Conservation (phyloP, 345 rosid genomes). For the Eutrema japonicum region DNA sequence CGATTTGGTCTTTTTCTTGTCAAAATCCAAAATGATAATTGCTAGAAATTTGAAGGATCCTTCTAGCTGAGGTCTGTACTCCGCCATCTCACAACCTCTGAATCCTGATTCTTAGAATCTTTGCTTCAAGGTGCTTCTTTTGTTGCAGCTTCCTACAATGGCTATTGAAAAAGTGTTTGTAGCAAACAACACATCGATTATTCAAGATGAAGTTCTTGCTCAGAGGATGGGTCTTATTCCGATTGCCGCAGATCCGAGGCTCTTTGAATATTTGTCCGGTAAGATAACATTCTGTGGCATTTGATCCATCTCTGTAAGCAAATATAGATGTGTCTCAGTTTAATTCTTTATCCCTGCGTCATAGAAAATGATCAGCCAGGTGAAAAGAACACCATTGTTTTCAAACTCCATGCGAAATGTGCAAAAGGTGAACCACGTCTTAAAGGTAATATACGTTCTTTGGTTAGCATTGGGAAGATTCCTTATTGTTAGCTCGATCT, state of each 20-base stretch:
- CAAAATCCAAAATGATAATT: neutral
- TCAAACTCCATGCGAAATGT: conserved; percentile 82
- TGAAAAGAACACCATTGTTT: conserved; percentile 93
- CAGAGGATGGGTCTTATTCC: conserved; percentile 97
- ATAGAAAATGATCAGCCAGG: conserved; percentile 77
- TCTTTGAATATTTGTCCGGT: conserved; percentile 88
- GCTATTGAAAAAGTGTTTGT: conserved; percentile 87
- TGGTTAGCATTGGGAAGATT: conserved; percentile 2
- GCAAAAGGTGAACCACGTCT: conserved; percentile 40
- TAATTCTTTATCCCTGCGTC: conserved; percentile 12
- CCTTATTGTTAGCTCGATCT: neutral
- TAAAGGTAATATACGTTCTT: conserved; percentile 46
- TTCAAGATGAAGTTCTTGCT: conserved; percentile 94
- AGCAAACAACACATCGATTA: conserved; percentile 82
- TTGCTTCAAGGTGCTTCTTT: neutral
- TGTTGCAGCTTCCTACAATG: conserved; percentile 82
- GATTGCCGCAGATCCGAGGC: conserved; percentile 79
- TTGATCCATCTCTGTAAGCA: neutral
- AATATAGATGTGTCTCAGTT: neutral
- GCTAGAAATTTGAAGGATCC: conserved; percentile 55
- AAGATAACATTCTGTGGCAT: neutral
- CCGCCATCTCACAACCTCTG: neutral
- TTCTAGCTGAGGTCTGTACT: conserved; percentile 74
- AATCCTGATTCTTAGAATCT: neutral
- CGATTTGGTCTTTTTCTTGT: neutral